These are phyloP conservation scores for Tieghemiomyces parasiticus DNA, from an alignment of 192 early-diverging fungal genomes.

Conservation along the genomic window DNA sequence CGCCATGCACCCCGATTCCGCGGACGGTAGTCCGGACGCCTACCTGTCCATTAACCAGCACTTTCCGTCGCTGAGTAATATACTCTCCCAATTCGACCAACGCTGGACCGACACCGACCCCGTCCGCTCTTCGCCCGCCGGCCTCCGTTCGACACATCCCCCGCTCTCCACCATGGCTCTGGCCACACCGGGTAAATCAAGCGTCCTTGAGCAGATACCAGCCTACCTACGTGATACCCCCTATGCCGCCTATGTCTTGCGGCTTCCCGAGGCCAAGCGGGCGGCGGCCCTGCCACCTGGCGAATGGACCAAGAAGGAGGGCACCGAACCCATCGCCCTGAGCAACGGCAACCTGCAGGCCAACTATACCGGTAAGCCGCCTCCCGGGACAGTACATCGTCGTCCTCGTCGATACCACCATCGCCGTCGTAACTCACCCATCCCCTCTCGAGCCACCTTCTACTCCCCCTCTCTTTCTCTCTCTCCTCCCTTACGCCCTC, in stretches of 20 bases:
- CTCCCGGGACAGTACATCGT: no score
- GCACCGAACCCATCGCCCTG: background rate
- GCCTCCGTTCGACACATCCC: background rate
- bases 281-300: background rate
- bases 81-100: background rate
- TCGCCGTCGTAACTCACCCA: no score
- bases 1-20: background rate
- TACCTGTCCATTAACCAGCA: slow-evolving; percentile 1
- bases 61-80: slow-evolving; percentile 1
- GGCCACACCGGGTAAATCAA: background rate
- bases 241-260: background rate
- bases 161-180: background rate
- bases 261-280: slow-evolving; percentile 6
- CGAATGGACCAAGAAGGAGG: slow-evolving; percentile 8
- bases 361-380: slow-evolving; percentile 20
- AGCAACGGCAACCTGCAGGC: slow-evolving; percentile 16
- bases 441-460: no score
- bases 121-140: background rate
- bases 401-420: no score
- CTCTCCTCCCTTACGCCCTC: no score
- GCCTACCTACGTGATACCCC: slow-evolving; percentile 2
- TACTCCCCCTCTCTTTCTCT: no score
- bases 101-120: no score
- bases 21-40: background rate
- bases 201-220: background rate